Percentiles rank a stretch among this genome's conserved stretches.
Conservation (phyloP, 192 early-diverging fungal genomes). For the Coemansia sp. region DNA sequence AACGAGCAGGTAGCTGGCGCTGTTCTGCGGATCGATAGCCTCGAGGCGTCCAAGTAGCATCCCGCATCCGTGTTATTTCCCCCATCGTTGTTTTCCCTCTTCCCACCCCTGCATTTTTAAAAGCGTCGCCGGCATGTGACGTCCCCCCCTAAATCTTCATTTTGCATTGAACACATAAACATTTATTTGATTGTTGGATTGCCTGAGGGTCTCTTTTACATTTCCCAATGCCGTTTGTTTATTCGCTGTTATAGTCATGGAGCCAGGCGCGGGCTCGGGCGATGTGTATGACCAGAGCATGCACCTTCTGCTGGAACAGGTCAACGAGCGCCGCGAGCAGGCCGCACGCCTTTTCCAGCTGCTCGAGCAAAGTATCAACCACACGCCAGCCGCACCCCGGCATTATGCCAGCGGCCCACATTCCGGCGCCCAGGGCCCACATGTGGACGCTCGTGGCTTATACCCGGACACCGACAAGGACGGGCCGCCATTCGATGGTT, state of each 20-base stretch:
- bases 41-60: slow-evolving; percentile 14
- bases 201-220: background rate
- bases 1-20: slow-evolving; percentile 36
- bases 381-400: background rate
- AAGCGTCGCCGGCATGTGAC: background rate
- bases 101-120: no score
- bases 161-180: slow-evolving; percentile 1
- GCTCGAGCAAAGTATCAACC: slow-evolving; percentile 31
- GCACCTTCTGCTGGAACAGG: slow-evolving; percentile 17
- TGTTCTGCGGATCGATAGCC: slow-evolving; percentile 17
- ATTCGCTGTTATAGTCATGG: background rate
- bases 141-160: background rate
- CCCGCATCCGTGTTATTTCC: background rate
- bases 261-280: background rate
- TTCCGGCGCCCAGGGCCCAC: no score
- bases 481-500: background rate
- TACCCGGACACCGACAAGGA: no score
- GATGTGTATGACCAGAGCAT: slow-evolving; percentile 14
- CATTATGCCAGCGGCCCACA: no score
- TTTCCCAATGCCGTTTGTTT: background rate
- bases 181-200: background rate
- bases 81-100: background rate
- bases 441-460: no score
- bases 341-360: slow-evolving; percentile 26
- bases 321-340: slow-evolving; percentile 18